Base-by-base conservation (phyloP, 345 rosid genomes). In the Citrus medica region DNA sequence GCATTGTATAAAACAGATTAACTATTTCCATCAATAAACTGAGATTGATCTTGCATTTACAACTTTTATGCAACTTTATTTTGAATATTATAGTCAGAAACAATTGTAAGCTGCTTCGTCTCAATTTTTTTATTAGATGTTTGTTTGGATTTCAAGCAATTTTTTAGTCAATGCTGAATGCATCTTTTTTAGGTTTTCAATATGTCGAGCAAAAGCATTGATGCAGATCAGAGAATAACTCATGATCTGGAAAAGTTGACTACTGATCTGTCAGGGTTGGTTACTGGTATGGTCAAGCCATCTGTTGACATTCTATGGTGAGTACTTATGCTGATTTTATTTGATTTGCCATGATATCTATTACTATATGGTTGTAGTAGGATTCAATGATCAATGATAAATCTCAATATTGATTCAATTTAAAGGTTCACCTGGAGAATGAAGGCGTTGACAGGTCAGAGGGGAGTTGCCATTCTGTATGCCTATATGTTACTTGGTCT, bases 261-360 rank as follows among this genome's bases (percentile, higher is more conserved):
- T 33, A 67, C 87, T 40, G 98, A 94, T 81, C 87, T 96, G 76
- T 90, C 99, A 37, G 97, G 98, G 72, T 82, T 96, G 70, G 93
- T 96, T 65, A 94, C 99, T 75, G 99, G 98, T 84, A 92, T 96
- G 99, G 98, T 96, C 63, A 94, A 96, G 92, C 99, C 99, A 77
- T 87, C 91, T 16, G 98, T 96, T 71, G 98, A 96, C 85, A 96
- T 94, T 85, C 71, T 96, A 40, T 96, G 98, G 99, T 94, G 80
- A 88, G 95, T 89, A 51, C 76, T 22, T 65, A 17, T 78, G 13
- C 69, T 40, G 69, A 51, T 35, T 79, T 62, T 62, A 13, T 59
- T 37, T 75, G 40, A 38, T 56, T 67, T 46, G 27, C 17, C 65
- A 69, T 69, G 38, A 28, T 35, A 46, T 30, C 22, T 24, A 13